Conservation (phyloP, 2,329 filamentous ascomycete genomes). For the Pseudocercospora musae region DNA sequence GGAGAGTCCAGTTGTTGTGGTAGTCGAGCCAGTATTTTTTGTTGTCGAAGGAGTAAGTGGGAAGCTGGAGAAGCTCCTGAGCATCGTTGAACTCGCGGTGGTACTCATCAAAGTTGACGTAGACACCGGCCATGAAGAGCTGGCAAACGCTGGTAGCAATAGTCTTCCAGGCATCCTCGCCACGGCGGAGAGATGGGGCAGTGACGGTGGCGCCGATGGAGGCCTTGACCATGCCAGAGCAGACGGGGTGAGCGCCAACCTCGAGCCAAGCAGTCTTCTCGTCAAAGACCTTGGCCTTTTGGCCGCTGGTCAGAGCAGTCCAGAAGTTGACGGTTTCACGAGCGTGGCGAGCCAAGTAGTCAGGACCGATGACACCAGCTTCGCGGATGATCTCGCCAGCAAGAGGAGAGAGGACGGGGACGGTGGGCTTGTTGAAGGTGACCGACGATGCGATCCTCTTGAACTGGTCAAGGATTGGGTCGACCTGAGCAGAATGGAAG, state of each 20-base stretch:
- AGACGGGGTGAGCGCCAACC: constrained; percentile 70
- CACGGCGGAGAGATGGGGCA: constrained; percentile 60
- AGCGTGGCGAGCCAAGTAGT: constrained; percentile 63
- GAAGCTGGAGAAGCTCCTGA: constrained; percentile 61
- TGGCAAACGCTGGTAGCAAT: constrained; percentile 56
- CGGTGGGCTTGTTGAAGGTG: constrained; percentile 54
- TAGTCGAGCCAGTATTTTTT: constrained; percentile 74
- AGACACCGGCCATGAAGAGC: constrained; percentile 60
- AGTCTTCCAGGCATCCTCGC: constrained; percentile 63
- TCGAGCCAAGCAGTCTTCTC: constrained; percentile 70
- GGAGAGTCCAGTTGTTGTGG: constrained; percentile 67
- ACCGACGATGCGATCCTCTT: constrained; percentile 54
- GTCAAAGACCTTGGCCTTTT: constrained; percentile 58
- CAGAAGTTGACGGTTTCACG: constrained; percentile 69
- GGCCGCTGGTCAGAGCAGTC: constrained; percentile 58
- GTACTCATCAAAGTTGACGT: constrained; percentile 69
- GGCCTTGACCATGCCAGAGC: constrained; percentile 64
- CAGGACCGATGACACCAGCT: constrained; percentile 54
- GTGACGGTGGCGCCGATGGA: constrained; percentile 57
- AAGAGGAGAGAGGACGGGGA: constrained; percentile 67
- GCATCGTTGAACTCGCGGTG: constrained; percentile 59
- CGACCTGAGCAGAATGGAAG: constrained; percentile 64
- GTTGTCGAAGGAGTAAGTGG: constrained; percentile 65
- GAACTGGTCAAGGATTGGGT: constrained; percentile 61
- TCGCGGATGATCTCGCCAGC: constrained; percentile 59